Conservation (phyloP, 2,329 filamentous ascomycete species). For the Trichoderma endophyticum region DNA sequence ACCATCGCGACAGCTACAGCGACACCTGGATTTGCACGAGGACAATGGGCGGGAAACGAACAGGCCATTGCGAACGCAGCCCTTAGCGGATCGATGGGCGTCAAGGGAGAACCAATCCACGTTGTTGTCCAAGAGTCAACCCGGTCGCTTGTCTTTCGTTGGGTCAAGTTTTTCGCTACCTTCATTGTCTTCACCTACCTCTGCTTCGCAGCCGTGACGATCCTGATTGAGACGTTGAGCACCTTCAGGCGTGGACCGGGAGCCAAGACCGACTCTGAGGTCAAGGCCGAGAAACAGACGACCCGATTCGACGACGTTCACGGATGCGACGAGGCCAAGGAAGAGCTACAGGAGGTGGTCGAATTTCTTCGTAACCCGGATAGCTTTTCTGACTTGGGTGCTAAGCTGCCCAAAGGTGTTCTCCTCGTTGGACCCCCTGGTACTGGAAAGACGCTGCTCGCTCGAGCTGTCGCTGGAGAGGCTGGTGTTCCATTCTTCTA, state of each 20-base stretch:
- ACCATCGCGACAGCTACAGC: slow-evolving; percentile 24
- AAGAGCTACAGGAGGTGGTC: slow-evolving; percentile 93
- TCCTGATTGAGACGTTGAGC: slow-evolving; percentile 78
- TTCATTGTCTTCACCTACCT: slow-evolving; percentile 79
- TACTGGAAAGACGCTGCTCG: slow-evolving; percentile 94
- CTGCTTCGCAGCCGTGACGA: slow-evolving; percentile 72
- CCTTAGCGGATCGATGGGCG: slow-evolving; percentile 50
- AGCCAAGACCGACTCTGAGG: slow-evolving; percentile 72
- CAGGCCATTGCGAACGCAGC: slow-evolving; percentile 31
- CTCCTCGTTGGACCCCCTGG: slow-evolving; percentile 92
- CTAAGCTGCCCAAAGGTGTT: slow-evolving; percentile 95
- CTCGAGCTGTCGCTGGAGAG: slow-evolving; percentile 92
- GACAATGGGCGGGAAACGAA: slow-evolving; percentile 32
- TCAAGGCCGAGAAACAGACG: slow-evolving; percentile 87
- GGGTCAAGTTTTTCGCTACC: slow-evolving; percentile 80
- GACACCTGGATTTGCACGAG: slow-evolving; percentile 25
- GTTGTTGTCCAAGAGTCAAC: slow-evolving; percentile 92
- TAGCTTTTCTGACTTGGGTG: slow-evolving; percentile 88
- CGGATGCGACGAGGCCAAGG: slow-evolving; percentile 96
- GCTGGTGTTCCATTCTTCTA: slow-evolving; percentile 99
- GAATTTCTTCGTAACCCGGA: slow-evolving; percentile 94
- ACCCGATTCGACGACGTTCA: slow-evolving; percentile 92
- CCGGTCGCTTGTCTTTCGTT: slow-evolving; percentile 77
- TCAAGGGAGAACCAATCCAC: slow-evolving; percentile 82
- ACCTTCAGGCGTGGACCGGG: slow-evolving; percentile 71